phyloP scores from a whole-genome alignment of 805 yeast species.

The Ogataea glucozyma region DNA sequence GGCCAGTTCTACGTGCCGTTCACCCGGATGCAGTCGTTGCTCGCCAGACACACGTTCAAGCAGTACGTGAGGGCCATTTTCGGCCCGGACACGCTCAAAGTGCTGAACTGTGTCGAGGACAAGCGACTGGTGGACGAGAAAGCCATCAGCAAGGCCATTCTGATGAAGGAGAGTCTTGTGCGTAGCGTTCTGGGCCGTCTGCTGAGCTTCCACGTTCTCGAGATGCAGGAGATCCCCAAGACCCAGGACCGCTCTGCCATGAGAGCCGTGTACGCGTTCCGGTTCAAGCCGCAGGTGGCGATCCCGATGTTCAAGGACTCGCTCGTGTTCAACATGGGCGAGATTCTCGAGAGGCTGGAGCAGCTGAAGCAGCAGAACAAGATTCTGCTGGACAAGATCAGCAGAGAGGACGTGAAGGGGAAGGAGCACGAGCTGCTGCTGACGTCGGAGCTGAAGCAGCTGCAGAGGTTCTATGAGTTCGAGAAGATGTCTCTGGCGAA shows the following conservation, averaged over 20 bases:
- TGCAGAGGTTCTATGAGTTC: slow-evolving; percentile 57
- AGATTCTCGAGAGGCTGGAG: slow-evolving; percentile 50
- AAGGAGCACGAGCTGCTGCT: slow-evolving; percentile 72
- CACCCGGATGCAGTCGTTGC: slow-evolving; percentile 45
- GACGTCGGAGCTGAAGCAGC: slow-evolving; percentile 72
- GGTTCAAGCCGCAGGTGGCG: slow-evolving; percentile 44
- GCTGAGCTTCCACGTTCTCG: slow-evolving; percentile 69
- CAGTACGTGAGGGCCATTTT: slow-evolving; percentile 58
- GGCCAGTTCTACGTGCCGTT: slow-evolving; percentile 66
- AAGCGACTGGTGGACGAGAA: slow-evolving; percentile 82
- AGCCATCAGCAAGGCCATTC: slow-evolving; percentile 67
- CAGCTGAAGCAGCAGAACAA: slow-evolving; percentile 58
- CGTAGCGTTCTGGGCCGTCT: slow-evolving; percentile 69
- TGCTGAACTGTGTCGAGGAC: slow-evolving; percentile 73
- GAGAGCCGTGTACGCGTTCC: slow-evolving; percentile 80
- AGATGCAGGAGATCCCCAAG: slow-evolving; percentile 91
- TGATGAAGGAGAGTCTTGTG: slow-evolving; percentile 76
- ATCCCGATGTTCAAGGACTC: slow-evolving; percentile 40
- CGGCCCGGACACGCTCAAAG: slow-evolving; percentile 67
- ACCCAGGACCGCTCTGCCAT: slow-evolving; percentile 90
- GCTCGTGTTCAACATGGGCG: slow-evolving; percentile 55
- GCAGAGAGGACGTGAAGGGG: slow-evolving; percentile 88
- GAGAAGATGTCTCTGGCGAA: slow-evolving; percentile 58
- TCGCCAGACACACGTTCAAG: slow-evolving; percentile 55
- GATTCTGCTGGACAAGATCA: slow-evolving; percentile 73